Evolutionary conservation across 148 eudicot species (phyloP), one percentile per base, ranked within the genome.

Genomic region (Chenopodium formosanum): DNA sequence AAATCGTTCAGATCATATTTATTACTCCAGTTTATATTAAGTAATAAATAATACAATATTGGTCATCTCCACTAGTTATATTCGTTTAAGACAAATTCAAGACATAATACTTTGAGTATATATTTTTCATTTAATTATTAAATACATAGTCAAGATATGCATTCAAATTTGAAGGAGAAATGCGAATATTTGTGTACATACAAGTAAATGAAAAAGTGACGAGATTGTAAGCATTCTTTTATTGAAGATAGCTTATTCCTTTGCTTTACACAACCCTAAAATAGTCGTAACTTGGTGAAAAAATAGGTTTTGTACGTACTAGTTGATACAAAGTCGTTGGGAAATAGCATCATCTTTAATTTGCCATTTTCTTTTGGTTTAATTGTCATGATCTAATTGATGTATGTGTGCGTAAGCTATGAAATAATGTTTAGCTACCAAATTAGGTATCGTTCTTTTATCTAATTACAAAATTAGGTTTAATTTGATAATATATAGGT

Each of bases 81-180:
- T 6, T 0, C 0, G 7, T 1, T 40, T 1, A 40, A 40, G 44
- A 0, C 7, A 5, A 40, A 40, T 1, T 40, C 0, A 4, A 40
- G 6, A 40, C 44, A 40, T 40, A 40, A 6, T 40, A 40, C 8
- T 31, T 31, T 1, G 32, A 31, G 32, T 31, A 31, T 31, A 31
- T 31, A 31, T 31, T 31, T 31, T 31, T 31, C 32, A 31, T 31
- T 31, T 31, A 0, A 31, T 31, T 1, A 31, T 31, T 1, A 31
- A 31, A 31, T 56, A 56, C 62, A 56, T 19, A 4, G 22, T 56
- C 4, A 56, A 56, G 4, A 12, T 14, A 56, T 56, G 4, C 17
- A 56, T 14, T 5, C 14, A 56, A 19, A 17, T 56, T 17, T 14
- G 20, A 56, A 56, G 62, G 62, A 56, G 20, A 56, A 12, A 17